Conservation (phyloP, 179 eudicot genomes). For the Beta macrorhiza region DNA sequence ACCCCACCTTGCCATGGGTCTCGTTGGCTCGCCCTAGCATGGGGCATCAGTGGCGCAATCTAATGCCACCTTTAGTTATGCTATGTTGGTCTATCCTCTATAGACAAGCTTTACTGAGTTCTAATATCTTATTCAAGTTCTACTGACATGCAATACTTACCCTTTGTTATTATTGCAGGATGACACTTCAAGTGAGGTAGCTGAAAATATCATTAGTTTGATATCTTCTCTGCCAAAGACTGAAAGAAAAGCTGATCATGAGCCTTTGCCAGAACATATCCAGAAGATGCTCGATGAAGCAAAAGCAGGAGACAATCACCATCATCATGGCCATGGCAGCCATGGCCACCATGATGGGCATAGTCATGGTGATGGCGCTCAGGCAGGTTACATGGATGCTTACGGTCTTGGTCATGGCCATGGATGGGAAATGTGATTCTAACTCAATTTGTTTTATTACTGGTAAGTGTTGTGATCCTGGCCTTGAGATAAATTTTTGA, state of each 20-base stretch:
- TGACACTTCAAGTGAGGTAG: constrained; percentile 58
- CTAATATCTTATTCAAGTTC: background rate
- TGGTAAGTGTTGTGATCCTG: background rate
- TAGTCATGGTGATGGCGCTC: constrained; percentile 40
- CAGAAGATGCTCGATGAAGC: constrained; percentile 54
- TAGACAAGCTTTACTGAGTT: background rate
- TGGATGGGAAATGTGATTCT: constrained; percentile 56
- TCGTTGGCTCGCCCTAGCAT: background rate
- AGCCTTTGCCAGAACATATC: constrained; percentile 59
- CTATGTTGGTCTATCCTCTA: background rate
- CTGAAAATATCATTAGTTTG: constrained; percentile 54
- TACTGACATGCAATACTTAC: background rate
- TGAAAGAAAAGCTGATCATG: constrained; percentile 40
- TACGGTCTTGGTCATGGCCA: constrained; percentile 51
- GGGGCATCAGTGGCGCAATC: background rate
- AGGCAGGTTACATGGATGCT: constrained; percentile 49
- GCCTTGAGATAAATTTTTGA: background rate
- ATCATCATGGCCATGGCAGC: constrained; percentile 34
- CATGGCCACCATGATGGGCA: constrained; percentile 38
- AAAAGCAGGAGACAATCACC: constrained; percentile 34
- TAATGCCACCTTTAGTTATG: background rate
- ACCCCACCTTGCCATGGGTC: background rate
- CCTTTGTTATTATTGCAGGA: constrained; percentile 45
- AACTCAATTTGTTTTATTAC: background rate
- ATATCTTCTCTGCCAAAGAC: constrained; percentile 65